Conservation (phyloP, 495 filamentous ascomycete genomes). For the Neurospora sp. region DNA sequence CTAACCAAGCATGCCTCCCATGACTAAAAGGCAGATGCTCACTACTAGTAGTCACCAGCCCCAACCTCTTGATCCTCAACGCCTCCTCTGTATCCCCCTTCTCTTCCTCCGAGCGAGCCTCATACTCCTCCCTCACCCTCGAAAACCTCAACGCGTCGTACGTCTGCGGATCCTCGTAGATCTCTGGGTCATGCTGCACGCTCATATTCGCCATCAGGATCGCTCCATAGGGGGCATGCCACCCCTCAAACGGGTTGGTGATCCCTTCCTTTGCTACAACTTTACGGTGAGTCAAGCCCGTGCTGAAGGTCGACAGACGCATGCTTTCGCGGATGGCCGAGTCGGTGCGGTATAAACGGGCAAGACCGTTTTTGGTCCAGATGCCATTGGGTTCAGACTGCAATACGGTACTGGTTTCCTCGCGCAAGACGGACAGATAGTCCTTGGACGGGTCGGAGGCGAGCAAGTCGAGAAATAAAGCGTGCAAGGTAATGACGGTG, state of each 20-base stretch:
- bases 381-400: conserved; percentile 16
- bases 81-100: conserved; percentile 14
- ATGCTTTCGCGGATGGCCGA: conserved; percentile 28
- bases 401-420: conserved; percentile 24
- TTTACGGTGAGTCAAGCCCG: conserved; percentile 23
- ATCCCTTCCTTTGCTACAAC: conserved; percentile 25
- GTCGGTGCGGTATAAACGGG: conserved; percentile 20
- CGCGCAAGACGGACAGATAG: conserved; percentile 24
- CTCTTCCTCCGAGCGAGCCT: conserved; percentile 14
- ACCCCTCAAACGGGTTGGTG: conserved; percentile 22
- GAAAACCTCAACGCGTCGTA: conserved; percentile 27
- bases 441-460: conserved; percentile 19
- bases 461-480: conserved; percentile 34
- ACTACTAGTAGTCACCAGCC: conserved; percentile 29
- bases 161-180: conserved; percentile 20
- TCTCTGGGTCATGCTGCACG: conserved; percentile 22
- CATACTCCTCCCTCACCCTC: conserved; percentile 19
- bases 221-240: conserved; percentile 23
- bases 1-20: conserved; percentile 29
- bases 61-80: conserved; percentile 16
- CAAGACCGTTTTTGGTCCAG: conserved; percentile 32
- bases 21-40: conserved; percentile 27
- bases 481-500: conserved; percentile 32
- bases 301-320: conserved; percentile 22
- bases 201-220: conserved; percentile 22